A percentile compares a stretch with the other conserved stretches of the same genome.
Conservation (phyloP, 495 filamentous ascomycete genomes). For the Collariella sp. region DNA sequence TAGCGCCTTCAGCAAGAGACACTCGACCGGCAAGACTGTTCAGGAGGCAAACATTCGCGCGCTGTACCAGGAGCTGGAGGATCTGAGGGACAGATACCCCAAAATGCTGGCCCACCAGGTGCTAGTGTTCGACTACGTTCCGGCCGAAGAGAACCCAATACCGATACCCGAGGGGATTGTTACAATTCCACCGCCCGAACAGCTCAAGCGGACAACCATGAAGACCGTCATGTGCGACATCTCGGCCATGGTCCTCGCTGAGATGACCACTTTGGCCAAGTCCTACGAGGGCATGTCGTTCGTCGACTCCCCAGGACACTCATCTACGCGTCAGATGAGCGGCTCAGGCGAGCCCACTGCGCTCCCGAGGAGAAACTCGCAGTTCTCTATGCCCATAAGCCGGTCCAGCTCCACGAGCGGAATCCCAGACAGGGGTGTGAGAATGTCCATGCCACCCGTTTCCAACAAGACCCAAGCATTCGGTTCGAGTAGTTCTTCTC, state of each 20-base stretch:
- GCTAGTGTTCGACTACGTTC: conserved; percentile 65
- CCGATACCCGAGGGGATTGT: conserved; percentile 54
- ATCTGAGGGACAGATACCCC: conserved; percentile 61
- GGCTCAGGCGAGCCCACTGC: conserved; percentile 32
- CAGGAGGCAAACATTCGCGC: conserved; percentile 41
- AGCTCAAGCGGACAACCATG: conserved; percentile 77
- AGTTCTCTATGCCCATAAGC: conserved; percentile 36
- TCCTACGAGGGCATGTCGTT: conserved; percentile 70
- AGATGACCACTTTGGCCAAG: conserved; percentile 79
- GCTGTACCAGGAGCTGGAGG: conserved; percentile 58
- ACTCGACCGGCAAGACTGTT: conserved; percentile 40
- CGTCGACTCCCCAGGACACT: conserved; percentile 63
- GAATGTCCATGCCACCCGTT: conserved; percentile 72
- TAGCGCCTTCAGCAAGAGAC: conserved; percentile 35
- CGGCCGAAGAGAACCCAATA: conserved; percentile 33
- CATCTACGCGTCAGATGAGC: conserved; percentile 29
- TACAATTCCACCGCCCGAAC: conserved; percentile 61
- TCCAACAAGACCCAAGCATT: conserved; percentile 30
- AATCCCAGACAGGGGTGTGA: conserved; percentile 39
- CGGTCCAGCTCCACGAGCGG: conserved; percentile 44
- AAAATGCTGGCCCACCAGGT: conserved; percentile 70
- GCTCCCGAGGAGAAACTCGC: conserved; percentile 46
- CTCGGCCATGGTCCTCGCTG: conserved; percentile 71
- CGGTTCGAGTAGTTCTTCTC: conserved; percentile 38
- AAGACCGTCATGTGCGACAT: conserved; percentile 93